Evolutionary conservation across 2,329 filamentous ascomycete genomes (phyloP).

Genomic region (Hymenoscyphus repandus): DNA sequence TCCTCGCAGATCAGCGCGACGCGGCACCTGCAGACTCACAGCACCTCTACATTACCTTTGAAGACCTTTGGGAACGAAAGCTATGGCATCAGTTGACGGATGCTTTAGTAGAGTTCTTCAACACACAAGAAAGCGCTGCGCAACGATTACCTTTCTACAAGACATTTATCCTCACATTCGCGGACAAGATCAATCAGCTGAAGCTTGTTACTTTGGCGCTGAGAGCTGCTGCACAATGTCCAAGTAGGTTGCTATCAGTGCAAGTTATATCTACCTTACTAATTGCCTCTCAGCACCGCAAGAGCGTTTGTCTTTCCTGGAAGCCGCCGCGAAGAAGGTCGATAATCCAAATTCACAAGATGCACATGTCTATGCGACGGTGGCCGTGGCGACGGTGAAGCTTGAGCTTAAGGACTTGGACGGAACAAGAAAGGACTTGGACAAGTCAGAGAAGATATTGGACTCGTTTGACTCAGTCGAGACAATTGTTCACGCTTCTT

Average conservation of each 20-base stretch:
- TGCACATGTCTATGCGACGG: constrained; percentile 88
- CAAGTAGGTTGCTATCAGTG: constrained; percentile 45
- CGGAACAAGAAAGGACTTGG: constrained; percentile 80
- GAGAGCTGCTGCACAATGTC: constrained; percentile 79
- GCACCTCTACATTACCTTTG: constrained; percentile 81
- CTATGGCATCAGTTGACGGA: constrained; percentile 99
- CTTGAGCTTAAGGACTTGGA: constrained; percentile 73
- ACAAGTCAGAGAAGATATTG: constrained; percentile 79
- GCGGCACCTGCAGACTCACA: constrained; percentile 83
- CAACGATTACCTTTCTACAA: constrained; percentile 90
- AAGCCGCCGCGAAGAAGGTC: constrained; percentile 78
- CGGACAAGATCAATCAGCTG: constrained; percentile 97
- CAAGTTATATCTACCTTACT: constrained; percentile 1
- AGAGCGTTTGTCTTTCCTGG: constrained; percentile 80
- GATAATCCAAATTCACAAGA: constrained; percentile 91
- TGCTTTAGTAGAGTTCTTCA: constrained; percentile 82
- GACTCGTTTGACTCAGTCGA: constrained; percentile 94
- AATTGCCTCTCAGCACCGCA: constrained; percentile 60
- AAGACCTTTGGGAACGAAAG: constrained; percentile 97
- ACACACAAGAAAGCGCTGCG: constrained; percentile 69
- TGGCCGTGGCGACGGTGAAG: constrained; percentile 84
- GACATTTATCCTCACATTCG: constrained; percentile 91
- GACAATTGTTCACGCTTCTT: constrained; percentile 89
- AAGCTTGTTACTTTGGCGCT: constrained; percentile 91
- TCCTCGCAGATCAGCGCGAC: constrained; percentile 86